Base-by-base conservation (phyloP, 179 eudicot species). In the Actinidia arguta region DNA sequence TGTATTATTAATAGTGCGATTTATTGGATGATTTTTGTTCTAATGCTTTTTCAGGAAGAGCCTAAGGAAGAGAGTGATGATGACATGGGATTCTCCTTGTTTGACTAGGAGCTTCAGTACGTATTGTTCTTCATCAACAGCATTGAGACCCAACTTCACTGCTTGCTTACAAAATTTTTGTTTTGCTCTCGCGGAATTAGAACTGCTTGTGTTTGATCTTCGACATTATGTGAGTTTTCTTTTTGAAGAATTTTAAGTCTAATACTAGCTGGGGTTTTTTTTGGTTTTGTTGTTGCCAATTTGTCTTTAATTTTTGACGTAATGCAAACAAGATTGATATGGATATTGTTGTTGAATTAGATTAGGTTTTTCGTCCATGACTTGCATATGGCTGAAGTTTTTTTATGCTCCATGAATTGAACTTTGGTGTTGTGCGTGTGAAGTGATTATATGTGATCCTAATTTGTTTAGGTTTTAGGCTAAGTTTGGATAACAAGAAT, bases 11-110 rank as follows among this genome's bases (percentile, higher is more conserved):
- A 6, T 69, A 36, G 74, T 44, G 25, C 44, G 74, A 69, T 69
- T 69, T n/a, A 69, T 16, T 69, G 51, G 51, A 20, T 39, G 73
- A 9, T 68, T 68, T 68, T 4, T 17, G 0, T 71, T n/a, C 14
- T 9, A 31, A 50, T 71, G 8, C 39, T 67, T 71, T 70, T 39
- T 52, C 91, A 92, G 95, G 93, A 89, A 61, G 95, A 91, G 72
- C 73, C 79, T 1, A 80, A 86, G 84, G 95, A 92, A 46, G 94
- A 90, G 79, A 90, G 92, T 69, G 94, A 91, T 52, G 94, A 90
- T 0, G 95, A 92, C 67, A 86, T 91, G 88, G 91, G 92, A 39
- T 92, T 92, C 89, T 82, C 84, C 80, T 86, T 92, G 87, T 92
- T 92, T 48, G 94, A 90, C 69, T 84, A 91, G 72, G 66, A 4